Percentiles rank a stretch among this genome's conserved stretches.
Conservation (phyloP, 257 asterid genomes). For the Primulina huaijiensis region DNA sequence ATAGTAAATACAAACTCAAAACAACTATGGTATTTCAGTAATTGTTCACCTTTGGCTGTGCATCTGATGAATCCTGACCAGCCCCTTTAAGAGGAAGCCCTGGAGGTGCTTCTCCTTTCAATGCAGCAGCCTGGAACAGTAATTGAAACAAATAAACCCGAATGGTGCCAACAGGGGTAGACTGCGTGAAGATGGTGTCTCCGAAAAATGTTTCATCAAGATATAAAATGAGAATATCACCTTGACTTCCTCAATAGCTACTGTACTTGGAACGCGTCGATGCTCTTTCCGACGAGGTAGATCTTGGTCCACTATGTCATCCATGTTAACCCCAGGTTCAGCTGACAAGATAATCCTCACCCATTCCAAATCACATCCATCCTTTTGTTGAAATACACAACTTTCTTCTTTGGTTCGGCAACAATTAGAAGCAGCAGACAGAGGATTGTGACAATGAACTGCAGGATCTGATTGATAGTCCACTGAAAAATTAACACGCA, state of each 20-base stretch:
- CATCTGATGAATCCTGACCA: slow-evolving; percentile 98
- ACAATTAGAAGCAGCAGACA: slow-evolving; percentile 32
- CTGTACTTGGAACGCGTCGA: slow-evolving; percentile 98
- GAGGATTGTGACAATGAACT: slow-evolving; percentile 9
- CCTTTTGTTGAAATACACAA: slow-evolving; percentile 41
- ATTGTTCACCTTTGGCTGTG: slow-evolving; percentile 62
- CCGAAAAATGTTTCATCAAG: slow-evolving; percentile 10
- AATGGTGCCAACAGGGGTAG: slow-evolving; percentile 18
- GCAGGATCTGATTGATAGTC: slow-evolving; percentile 38
- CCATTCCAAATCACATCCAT: slow-evolving; percentile 43
- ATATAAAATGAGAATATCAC: slow-evolving; percentile 35
- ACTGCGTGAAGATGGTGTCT: slow-evolving; percentile 3
- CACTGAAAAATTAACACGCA: slow-evolving; percentile 62
- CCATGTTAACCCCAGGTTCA: slow-evolving; percentile 96
- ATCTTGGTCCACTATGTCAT: slow-evolving; percentile 89
- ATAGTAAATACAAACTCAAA: slow-evolving; percentile 16
- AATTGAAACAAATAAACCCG: slow-evolving; percentile 4
- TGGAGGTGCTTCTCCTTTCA: slow-evolving; percentile 99
- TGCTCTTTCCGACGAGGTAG: slow-evolving; percentile 89
- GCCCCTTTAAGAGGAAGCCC: slow-evolving; percentile 99
- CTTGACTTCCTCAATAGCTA: slow-evolving; percentile 98
- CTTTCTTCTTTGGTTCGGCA: slow-evolving; percentile 40
- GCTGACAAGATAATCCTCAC: slow-evolving; percentile 61
- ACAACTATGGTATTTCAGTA: slow-evolving; percentile 22
- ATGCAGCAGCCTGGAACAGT: slow-evolving; percentile 81